These are phyloP conservation scores for Cochlearia excelsa DNA, from an alignment of 345 rosid genomes.

Conservation along the genomic window DNA sequence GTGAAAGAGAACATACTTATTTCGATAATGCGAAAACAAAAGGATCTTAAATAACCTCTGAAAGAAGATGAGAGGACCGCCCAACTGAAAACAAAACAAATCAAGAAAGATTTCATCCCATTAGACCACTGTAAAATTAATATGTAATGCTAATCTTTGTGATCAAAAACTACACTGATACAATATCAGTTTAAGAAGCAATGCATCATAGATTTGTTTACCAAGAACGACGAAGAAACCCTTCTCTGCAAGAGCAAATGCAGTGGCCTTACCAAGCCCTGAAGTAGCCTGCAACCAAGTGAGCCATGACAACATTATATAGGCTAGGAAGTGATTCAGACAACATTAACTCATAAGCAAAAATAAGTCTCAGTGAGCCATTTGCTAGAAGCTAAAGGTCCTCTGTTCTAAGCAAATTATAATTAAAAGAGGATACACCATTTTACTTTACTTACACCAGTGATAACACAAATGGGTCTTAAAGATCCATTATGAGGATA, in stretches of 20 bases:
- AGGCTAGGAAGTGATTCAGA: conserved; percentile 10
- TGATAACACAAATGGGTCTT: conserved; percentile 61
- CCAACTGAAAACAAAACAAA: conserved; percentile 50
- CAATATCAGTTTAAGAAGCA: too few relatives aligned
- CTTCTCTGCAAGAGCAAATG: conserved; percentile 58
- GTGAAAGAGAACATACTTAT: background rate
- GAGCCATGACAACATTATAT: conserved; percentile 2
- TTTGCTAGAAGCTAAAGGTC: too few relatives aligned
- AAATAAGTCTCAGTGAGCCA: too few relatives aligned
- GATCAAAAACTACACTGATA: background rate
- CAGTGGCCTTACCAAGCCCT: conserved; percentile 76
- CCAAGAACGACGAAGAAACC: conserved; percentile 76
- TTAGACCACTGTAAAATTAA: background rate
- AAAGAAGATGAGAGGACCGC: conserved; percentile 48
- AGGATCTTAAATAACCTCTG: conserved; percentile 41
- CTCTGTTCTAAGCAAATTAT: conserved; percentile 4
- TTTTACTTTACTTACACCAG: conserved; percentile 51
- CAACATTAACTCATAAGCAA: background rate
- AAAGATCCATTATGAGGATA: conserved; percentile 26
- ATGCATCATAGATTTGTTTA: too few relatives aligned
- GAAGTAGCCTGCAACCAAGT: conserved; percentile 56
- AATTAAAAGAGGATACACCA: conserved; percentile 8
- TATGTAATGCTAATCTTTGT: too few relatives aligned
- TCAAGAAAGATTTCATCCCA: conserved; percentile 20
- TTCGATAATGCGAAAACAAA: background rate